Evolutionary conservation across 192 early-diverging fungal genomes (phyloP), one percentile per base, ranked within the genome.

Genomic region (Umbelopsis isabellina): DNA sequence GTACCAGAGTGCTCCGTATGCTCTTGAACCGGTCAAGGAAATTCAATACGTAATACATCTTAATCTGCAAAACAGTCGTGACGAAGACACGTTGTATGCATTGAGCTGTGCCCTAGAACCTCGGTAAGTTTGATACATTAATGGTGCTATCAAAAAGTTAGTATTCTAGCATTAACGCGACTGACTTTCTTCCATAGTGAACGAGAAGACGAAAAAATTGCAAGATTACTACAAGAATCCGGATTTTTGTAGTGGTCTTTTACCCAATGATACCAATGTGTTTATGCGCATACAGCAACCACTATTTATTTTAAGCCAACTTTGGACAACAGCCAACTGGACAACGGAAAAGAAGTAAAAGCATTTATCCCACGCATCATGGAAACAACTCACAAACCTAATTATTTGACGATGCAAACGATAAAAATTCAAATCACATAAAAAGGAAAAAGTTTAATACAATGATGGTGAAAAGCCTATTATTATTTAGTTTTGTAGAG

Each of bases 1-100:
- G 78, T 98, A 94, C 77, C 95, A 97, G 81, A 87, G 89, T n/a
- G 86, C 86, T 9, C 89, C 91, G 16, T 98, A 96, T 75, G 83
- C 85, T 67, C 77, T 97, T 41, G 91, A 83, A 7, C 51, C 83
- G 1, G 94, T 98, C 3, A 87, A 88, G 5, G 96, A 98, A 82
- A 86, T 98, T 50, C 94, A 98, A 80, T 73, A 84, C 46, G 97
- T 89, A 73, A 88, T 93, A 46, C 79, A 83, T 49, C 83, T 83
- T 45, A 85, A 87, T 58, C 78, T 96, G 23, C 85, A 89, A 66
- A 87, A 88, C 68, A 82, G 85, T 75, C 80, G 86, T 51, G 89
- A 91, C 72, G 91, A 92, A 33, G 81, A 85, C 51, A 87, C 89
- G 75, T 81, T 96, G 46, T 97, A 93, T 80, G 85, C 89, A 46